Evolutionary conservation across 1,139 yeast species (phyloP), one percentile per base, ranked within the genome.

Genomic region (Saccharomyces hybrid): DNA sequence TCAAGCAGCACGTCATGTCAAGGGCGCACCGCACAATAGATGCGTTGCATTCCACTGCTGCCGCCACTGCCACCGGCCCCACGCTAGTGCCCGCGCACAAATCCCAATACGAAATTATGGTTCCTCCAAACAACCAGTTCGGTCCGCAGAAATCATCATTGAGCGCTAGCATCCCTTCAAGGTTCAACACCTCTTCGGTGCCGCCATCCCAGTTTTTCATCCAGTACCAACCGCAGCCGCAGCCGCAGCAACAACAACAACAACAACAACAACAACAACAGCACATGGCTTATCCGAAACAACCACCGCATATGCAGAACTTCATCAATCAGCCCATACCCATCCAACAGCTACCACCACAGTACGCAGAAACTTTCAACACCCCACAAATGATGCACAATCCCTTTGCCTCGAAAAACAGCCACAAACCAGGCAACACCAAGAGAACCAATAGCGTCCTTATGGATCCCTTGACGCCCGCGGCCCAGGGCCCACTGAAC

Each of bases 381-480:
- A 31, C 26, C 7, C 42, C n/a, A 27, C 46, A n/a, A 31, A 44
- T 14, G 52, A 50, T 50, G 14, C 49, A 44, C 26, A 38, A 42
- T 16, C 28, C 20, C 9, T 26, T 48, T 9, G 32, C 23, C 16
- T 38, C 44, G 3, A 38, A 38, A 2, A 50, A 50, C 5, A 14
- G 26, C 16, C 8, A 30, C 30, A 48, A 50, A 26, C 54, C 42
- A 50, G 27, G 48, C 52, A 47, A 31, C 68, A 0, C 53, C 63
- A 7, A 66, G 65, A 64, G 74, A 55, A 65, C 68, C 50, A 64
- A 67, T 69, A 70, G 74, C 25, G 63, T 70, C 5, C 54, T 69
- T 4, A 65, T 69, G 60, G 75, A 71, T 56, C 74, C 74, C 1
- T 58, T 72, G 13, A 72, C 73, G 23, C 69, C 73, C 3, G 66